phyloP scores from a whole-genome alignment of 31 red algal species.

The Porphyra umbilicalis region DNA sequence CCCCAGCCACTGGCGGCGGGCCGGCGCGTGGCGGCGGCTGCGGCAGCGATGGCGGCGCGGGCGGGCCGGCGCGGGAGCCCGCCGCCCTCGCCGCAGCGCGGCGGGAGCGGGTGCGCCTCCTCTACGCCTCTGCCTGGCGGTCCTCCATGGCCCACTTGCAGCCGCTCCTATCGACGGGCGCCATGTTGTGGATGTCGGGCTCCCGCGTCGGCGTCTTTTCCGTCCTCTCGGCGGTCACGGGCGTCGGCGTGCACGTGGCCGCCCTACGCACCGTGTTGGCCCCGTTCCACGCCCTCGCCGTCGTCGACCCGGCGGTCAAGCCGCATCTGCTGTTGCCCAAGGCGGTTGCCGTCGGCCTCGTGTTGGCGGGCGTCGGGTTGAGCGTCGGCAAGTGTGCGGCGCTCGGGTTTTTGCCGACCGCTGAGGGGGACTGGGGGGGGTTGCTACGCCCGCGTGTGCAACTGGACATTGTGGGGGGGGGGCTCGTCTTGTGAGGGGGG shows the following conservation, averaged over 20 bases:
- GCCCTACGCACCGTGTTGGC: background rate
- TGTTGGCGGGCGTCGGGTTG: background rate
- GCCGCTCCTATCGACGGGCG: background rate
- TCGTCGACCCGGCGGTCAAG: background rate
- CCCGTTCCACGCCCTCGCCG: background rate
- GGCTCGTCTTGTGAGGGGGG: background rate
- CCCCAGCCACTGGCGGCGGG: background rate
- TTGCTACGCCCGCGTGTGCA: background rate
- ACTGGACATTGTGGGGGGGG: background rate
- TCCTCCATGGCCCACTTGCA: background rate
- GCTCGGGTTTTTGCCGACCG: background rate
- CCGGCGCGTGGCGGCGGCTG: background rate
- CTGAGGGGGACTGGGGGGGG: background rate
- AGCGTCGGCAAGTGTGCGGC: background rate
- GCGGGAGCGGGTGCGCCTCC: background rate
- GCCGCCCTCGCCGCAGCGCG: background rate
- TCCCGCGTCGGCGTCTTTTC: background rate
- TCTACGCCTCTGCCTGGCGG: background rate
- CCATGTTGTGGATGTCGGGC: background rate
- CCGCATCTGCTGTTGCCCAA: background rate
- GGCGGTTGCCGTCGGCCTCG: background rate
- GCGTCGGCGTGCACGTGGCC: background rate
- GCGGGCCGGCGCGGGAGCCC: background rate
- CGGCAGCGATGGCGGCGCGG: too few relatives aligned
- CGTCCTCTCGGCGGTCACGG: background rate